Evolutionary conservation across 306 rosid genomes (phyloP).

Genomic region (Cicer chorassanicum): DNA sequence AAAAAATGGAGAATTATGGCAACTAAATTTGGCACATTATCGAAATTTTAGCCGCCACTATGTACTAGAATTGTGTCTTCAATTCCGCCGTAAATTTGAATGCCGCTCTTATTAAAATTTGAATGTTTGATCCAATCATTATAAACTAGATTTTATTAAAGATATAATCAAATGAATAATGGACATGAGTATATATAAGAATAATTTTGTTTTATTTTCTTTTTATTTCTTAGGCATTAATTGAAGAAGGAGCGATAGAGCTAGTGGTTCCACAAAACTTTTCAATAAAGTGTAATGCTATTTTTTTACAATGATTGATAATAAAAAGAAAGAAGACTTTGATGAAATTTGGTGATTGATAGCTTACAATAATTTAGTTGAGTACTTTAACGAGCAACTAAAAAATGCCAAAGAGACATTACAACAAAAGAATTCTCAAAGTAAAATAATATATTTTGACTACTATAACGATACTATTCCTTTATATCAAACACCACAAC

Average conservation of each 20-base stretch:
- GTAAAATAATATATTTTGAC: slow-evolving; percentile 53
- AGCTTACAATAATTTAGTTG: not conserved
- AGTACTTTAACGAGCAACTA: slow-evolving; percentile 45
- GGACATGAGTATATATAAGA: not conserved
- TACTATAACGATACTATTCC: slow-evolving; percentile 47
- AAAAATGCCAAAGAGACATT: slow-evolving; percentile 32
- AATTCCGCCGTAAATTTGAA: too few relatives aligned
- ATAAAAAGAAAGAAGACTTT: slow-evolving; percentile 29
- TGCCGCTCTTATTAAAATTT: not conserved
- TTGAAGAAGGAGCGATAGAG: not conserved
- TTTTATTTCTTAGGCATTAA: not conserved
- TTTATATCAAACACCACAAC: slow-evolving; percentile 44
- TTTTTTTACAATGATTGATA: slow-evolving; percentile 33
- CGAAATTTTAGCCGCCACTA: too few relatives aligned
- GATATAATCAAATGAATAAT: not conserved
- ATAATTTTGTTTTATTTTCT: not conserved
- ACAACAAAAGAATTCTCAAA: slow-evolving; percentile 25
- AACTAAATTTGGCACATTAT: too few relatives aligned
- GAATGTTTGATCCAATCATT: not conserved
- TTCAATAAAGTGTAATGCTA: not conserved
- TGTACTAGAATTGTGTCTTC: rapidly evolving
- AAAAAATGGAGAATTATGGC: too few relatives aligned
- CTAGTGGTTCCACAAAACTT: not conserved
- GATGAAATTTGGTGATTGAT: slow-evolving; percentile 54
- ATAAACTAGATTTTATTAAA: not conserved